A percentile compares a stretch with the other conserved stretches of the same genome.
phyloP scores from a whole-genome alignment of 164 flowering plant genomes.

The Tinospora cordifolia region DNA sequence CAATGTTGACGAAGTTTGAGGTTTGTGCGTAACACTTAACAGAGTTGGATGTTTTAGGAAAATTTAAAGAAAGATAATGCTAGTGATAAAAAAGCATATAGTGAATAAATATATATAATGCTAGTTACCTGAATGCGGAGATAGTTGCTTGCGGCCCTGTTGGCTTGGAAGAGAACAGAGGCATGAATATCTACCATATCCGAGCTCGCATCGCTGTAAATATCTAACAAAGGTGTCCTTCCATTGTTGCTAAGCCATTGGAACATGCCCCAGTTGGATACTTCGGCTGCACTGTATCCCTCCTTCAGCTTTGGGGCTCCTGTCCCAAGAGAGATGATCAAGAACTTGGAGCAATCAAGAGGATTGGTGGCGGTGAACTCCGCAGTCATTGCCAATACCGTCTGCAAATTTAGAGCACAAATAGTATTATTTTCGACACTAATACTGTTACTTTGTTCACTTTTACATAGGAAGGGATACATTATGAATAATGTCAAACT shows the following conservation, averaged over 20 bases:
- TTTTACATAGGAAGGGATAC: too few species aligned
- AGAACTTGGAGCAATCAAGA: conserved; percentile 22
- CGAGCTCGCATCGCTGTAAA: conserved; percentile 30
- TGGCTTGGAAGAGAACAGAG: conserved; percentile 33
- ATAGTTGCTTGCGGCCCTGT: conserved; percentile 24
- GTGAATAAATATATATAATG: too few species aligned
- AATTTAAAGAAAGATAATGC: too few species aligned
- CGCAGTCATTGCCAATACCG: conserved; percentile 31
- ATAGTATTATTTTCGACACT: too few species aligned
- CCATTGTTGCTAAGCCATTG: conserved; percentile 34
- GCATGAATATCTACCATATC: conserved; percentile 46
- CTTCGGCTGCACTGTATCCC: conserved; percentile 30
- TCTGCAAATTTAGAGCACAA: conserved; percentile 15
- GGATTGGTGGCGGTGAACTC: conserved; percentile 17
- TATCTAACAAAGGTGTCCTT: conserved; percentile 28
- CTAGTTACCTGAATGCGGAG: conserved; percentile 37
- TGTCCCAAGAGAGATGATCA: conserved; percentile 43
- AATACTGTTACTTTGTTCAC: too few species aligned
- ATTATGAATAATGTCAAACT: too few species aligned
- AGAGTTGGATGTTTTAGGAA: too few species aligned
- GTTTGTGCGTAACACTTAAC: too few species aligned
- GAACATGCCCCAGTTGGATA: conserved; percentile 35
- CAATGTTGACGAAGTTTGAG: too few species aligned
- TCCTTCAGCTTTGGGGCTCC: conserved; percentile 28
- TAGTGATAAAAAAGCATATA: too few species aligned